Evolutionary conservation across 441 rosid species (phyloP).

Genomic region (Bocquillonia castaneifolia): DNA sequence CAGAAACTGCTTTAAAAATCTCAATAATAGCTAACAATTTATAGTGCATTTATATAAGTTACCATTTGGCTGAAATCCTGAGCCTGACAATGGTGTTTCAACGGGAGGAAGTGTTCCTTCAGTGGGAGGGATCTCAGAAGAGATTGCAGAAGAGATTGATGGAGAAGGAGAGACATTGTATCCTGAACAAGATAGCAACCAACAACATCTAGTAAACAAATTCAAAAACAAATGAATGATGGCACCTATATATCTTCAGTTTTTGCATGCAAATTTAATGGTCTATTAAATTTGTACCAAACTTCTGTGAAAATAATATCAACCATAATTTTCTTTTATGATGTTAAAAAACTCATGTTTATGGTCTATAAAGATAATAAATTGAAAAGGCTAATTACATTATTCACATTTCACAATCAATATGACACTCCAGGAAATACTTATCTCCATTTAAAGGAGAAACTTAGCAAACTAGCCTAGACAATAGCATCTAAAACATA

Average conservation of each 20-base stretch:
- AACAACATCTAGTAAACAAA: conserved; percentile 1
- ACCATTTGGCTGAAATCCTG: conserved; percentile 41
- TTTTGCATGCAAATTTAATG: background rate
- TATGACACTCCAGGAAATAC: background rate
- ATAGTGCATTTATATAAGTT: conserved; percentile 19
- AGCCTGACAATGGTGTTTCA: conserved; percentile 25
- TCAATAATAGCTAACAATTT: conserved; percentile 14
- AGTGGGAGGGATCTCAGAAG: conserved; percentile 27
- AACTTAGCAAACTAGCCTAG: background rate
- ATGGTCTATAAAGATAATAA: background rate
- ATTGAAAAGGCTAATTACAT: background rate
- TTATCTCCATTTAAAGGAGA: background rate
- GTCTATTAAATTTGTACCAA: background rate
- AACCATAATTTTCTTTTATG: background rate
- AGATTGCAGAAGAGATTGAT: conserved; percentile 22
- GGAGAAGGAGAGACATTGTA: conserved; percentile 33
- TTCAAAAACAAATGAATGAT: background rate
- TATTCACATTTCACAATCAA: background rate
- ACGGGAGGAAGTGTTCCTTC: conserved; percentile 31
- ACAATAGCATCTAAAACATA: background rate
- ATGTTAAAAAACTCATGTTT: background rate
- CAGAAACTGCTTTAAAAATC: conserved; percentile 19
- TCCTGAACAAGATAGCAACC: conserved; percentile 27
- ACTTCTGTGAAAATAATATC: background rate
- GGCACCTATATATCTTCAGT: conserved; percentile 1